Percentiles rank a stretch among this genome's conserved stretches.
Conservation (phyloP, 2,329 filamentous ascomycete species). For the Penicillium sp. region DNA sequence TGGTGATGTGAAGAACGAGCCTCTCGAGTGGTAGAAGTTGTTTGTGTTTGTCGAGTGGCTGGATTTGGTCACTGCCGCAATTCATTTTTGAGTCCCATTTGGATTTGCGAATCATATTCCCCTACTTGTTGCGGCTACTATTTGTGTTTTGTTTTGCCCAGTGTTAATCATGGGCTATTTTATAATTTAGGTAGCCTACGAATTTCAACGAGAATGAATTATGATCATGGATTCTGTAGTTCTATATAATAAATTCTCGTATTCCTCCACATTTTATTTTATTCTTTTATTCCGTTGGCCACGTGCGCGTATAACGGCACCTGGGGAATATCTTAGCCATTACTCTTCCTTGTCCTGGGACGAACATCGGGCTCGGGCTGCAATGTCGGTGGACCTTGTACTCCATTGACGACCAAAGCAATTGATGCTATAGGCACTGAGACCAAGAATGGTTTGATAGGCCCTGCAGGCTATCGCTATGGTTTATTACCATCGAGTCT, state of each 20-base stretch:
- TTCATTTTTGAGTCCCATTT: conserved; percentile 12
- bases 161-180: conserved; percentile 12
- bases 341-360: too few species aligned
- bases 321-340: too few species aligned
- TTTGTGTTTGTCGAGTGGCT: conserved; percentile 10
- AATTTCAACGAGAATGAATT: conserved; percentile 26
- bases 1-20: conserved; percentile 78
- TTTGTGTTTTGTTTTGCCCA: conserved; percentile 11
- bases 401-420: too few species aligned
- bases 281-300: too few species aligned
- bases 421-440: too few species aligned
- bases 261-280: not conserved
- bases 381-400: too few species aligned
- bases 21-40: conserved; percentile 73
- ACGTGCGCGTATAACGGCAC: too few species aligned
- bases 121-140: conserved; percentile 11
- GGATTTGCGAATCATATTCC: conserved; percentile 21
- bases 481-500: too few species aligned
- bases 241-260: not conserved
- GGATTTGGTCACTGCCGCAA: conserved; percentile 6
- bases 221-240: conserved; percentile 13
- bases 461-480: too few species aligned
- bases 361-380: too few species aligned
- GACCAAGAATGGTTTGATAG: too few species aligned
- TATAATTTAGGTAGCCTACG: conserved; percentile 15